A percentile compares a stretch with the other conserved stretches of the same genome.
Conservation (phyloP, 306 rosid genomes). For the Morella rubra region DNA sequence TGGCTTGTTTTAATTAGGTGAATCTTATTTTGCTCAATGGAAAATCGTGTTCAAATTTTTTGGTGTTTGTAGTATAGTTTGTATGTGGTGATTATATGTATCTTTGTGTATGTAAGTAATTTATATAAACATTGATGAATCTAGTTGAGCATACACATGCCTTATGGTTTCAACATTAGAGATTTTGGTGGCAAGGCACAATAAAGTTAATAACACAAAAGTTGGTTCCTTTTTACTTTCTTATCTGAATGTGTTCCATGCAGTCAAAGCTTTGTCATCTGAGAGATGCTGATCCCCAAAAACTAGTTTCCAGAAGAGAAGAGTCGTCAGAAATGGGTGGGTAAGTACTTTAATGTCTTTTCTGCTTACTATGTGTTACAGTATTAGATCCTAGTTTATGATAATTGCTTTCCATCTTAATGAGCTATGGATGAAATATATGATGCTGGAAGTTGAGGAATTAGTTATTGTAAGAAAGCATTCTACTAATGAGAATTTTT, state of each 20-base stretch:
- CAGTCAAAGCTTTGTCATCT: conserved; percentile 88
- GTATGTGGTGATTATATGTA: neutral
- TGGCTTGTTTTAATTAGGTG: neutral
- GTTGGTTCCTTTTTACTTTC: neutral
- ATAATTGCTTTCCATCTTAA: neutral
- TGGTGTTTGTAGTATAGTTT: neutral
- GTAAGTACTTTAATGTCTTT: conserved; percentile 51
- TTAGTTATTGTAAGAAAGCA: neutral
- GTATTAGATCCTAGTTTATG: neutral
- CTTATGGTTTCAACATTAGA: neutral
- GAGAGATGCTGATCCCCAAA: conserved; percentile 55
- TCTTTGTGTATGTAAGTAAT: neutral
- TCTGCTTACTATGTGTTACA: conserved; percentile 6
- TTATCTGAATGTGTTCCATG: conserved; percentile 19
- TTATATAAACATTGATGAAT: neutral
- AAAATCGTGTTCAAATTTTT: neutral
- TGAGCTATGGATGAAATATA: neutral
- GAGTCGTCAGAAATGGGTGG: conserved; percentile 99
- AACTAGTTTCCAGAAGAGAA: conserved; percentile 72
- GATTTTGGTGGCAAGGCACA: conserved; percentile 7
- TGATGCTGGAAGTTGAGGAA: neutral
- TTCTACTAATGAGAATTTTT: neutral
- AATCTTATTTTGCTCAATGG: neutral
- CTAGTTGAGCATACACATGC: neutral
- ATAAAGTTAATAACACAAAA: neutral